These are phyloP conservation scores for Tritrichomonas musculus DNA, from an alignment of 208 protist genomes.

Conservation along the genomic window DNA sequence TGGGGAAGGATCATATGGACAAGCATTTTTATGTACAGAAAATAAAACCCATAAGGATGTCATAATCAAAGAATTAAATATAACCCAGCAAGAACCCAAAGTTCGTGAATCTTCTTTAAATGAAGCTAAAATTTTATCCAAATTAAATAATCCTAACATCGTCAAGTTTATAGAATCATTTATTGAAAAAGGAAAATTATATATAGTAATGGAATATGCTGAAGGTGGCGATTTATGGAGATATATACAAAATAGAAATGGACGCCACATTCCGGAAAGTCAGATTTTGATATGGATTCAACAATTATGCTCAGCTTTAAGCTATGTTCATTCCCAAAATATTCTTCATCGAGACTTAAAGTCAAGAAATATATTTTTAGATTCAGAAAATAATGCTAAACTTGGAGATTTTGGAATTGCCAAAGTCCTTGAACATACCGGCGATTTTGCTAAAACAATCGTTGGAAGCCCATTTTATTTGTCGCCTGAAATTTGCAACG, in stretches of 20 bases:
- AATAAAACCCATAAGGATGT: background rate
- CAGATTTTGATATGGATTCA: slow-evolving; percentile 51
- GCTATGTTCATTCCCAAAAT: slow-evolving; percentile 55
- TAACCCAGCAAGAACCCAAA: background rate
- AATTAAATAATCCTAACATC: background rate
- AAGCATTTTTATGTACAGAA: background rate
- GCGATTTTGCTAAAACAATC: background rate
- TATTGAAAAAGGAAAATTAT: background rate
- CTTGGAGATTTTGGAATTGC: slow-evolving; percentile 34
- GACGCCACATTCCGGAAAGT: background rate
- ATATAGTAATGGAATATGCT: background rate
- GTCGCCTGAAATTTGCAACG: slow-evolving; percentile 37
- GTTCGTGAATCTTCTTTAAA: background rate
- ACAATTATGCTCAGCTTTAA: slow-evolving; percentile 52
- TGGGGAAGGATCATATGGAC: background rate
- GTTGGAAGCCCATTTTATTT: slow-evolving; percentile 35
- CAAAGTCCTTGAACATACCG: background rate
- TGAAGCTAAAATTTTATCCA: background rate
- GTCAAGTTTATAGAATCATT: background rate
- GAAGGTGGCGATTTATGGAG: background rate
- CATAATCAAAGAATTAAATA: background rate
- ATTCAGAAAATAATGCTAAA: background rate
- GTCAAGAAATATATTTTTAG: slow-evolving; percentile 30
- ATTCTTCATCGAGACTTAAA: slow-evolving; percentile 59
- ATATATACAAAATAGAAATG: background rate